These are phyloP conservation scores for Plantago rigida DNA, from an alignment of 305 asterid genomes.

Conservation along the genomic window DNA sequence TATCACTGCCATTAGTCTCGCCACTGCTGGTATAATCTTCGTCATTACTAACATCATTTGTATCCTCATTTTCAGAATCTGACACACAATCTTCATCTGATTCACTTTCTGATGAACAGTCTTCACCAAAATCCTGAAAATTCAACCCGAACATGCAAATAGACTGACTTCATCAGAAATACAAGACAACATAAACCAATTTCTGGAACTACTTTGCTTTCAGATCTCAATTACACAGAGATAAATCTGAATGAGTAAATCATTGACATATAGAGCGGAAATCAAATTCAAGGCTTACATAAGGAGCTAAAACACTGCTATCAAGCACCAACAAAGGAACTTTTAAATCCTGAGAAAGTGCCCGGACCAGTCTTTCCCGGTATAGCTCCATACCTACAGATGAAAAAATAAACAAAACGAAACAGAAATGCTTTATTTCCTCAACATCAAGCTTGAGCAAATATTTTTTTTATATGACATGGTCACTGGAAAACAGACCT, in stretches of 20 bases:
- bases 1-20: conserved; percentile 64
- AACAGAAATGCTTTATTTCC: conserved; percentile 2
- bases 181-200: neutral
- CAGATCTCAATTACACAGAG: neutral
- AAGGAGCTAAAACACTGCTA: conserved; percentile 79
- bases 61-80: conserved; percentile 76
- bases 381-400: conserved; percentile 82
- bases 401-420: conserved; percentile 25
- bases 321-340: conserved; percentile 88
- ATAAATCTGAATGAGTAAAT: conserved; percentile 15
- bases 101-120: conserved; percentile 59
- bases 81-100: conserved; percentile 61
- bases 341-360: conserved; percentile 74
- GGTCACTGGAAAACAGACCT: conserved; percentile 38
- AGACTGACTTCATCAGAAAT: neutral
- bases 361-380: conserved; percentile 89
- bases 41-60: conserved; percentile 60
- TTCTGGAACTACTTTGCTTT: neutral
- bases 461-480: neutral
- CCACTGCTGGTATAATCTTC: conserved; percentile 81
- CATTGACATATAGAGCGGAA: neutral
- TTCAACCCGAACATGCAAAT: conserved; percentile 12
- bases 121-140: conserved; percentile 65
- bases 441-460: neutral
- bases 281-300: conserved; percentile 43